Conservation (phyloP, 495 filamentous ascomycete species). For the Pyrenula massariospora region DNA sequence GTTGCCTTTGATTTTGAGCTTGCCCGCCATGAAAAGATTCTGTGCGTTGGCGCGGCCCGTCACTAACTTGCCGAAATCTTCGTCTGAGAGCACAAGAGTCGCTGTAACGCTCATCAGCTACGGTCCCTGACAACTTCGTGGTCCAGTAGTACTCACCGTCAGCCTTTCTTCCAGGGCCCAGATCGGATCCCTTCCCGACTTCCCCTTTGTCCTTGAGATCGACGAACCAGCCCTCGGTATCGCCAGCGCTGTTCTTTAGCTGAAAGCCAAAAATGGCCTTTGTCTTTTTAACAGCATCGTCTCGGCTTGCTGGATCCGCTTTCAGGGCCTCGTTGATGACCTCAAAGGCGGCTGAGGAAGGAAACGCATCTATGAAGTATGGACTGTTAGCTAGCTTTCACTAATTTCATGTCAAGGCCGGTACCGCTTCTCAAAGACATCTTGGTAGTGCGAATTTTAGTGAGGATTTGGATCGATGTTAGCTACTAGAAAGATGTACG, state of each 20-base stretch:
- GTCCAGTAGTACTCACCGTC: conserved; percentile 52
- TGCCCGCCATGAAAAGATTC: conserved; percentile 90
- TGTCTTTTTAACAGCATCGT: conserved; percentile 78
- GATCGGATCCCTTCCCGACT: conserved; percentile 62
- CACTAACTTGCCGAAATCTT: conserved; percentile 73
- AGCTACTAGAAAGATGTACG: no score
- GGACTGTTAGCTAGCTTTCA: conserved; percentile 7
- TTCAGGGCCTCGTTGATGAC: conserved; percentile 65
- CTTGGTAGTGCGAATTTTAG: conserved; percentile 16
- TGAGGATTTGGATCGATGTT: neutral
- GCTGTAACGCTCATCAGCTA: conserved; percentile 35
- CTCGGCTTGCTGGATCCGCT: conserved; percentile 58
- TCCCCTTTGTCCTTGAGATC: conserved; percentile 84
- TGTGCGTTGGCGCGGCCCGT: conserved; percentile 88
- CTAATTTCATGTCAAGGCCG: neutral
- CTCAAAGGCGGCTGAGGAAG: conserved; percentile 79
- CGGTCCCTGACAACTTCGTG: neutral
- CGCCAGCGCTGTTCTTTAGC: conserved; percentile 73
- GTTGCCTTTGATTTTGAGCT: conserved; percentile 95
- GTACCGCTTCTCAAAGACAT: conserved; percentile 83
- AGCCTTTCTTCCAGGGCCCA: conserved; percentile 61
- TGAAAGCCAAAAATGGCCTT: conserved; percentile 85
- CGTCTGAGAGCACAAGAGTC: conserved; percentile 71
- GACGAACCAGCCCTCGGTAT: conserved; percentile 81
- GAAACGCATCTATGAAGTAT: conserved; percentile 60